phyloP scores from a whole-genome alignment of 352 stramenopile genomes.

The Elongisporangium senticosum region DNA sequence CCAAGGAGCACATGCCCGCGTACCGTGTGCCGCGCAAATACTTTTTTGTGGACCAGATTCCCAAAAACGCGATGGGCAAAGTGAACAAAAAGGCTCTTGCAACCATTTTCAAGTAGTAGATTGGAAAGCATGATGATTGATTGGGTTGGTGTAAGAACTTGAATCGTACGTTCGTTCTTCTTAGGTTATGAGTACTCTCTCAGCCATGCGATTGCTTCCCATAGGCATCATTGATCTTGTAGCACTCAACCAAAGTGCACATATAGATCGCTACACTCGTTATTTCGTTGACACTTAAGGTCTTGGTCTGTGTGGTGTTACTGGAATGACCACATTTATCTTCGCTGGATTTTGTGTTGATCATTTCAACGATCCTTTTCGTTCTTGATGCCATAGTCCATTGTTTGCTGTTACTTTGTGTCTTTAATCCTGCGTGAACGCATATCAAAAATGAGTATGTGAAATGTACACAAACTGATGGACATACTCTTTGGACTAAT shows the following conservation, averaged over 20 bases:
- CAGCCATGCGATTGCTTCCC: conserved; percentile 6
- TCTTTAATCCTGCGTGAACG: conserved; percentile 1
- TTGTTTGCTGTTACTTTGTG: conserved; percentile 16
- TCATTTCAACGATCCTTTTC: conserved; percentile 21
- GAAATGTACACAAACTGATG: not conserved
- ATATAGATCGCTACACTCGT: conserved; percentile 29
- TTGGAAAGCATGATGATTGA: not conserved
- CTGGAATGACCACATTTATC: conserved; percentile 1
- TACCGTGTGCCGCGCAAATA: conserved; percentile 81
- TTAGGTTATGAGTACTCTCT: not conserved
- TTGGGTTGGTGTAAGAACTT: not conserved
- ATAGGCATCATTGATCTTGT: conserved; percentile 34
- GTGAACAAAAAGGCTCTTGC: conserved; percentile 91
- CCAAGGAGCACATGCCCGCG: conserved; percentile 57
- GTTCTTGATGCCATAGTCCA: conserved; percentile 36
- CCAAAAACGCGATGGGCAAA: conserved; percentile 93
- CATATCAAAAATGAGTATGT: not conserved
- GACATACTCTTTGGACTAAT: not conserved
- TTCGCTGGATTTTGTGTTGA: conserved; percentile 9
- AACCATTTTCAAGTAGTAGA: conserved; percentile 20
- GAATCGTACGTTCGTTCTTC: not conserved
- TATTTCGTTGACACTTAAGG: conserved; percentile 26
- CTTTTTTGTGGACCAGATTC: conserved; percentile 77
- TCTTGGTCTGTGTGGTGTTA: conserved; percentile 11
- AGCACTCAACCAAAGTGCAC: conserved; percentile 40